Conservation (phyloP, 139 green algal genomes). For the Astrephomene gubernaculifera region DNA sequence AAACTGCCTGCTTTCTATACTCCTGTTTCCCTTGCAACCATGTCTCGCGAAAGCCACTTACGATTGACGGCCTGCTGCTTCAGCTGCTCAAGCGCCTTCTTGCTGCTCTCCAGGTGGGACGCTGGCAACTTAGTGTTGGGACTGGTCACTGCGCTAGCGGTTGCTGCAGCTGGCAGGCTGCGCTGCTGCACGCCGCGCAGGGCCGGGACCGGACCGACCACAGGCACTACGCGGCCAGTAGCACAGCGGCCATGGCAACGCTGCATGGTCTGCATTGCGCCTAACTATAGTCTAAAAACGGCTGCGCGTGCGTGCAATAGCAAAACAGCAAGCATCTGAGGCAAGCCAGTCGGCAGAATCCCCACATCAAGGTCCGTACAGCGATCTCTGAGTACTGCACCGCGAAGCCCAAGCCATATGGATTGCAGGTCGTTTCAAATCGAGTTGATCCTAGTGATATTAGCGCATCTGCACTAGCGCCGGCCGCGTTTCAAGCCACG, state of each 20-base stretch:
- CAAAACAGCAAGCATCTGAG: neutral
- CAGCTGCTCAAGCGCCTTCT: slow-evolving; percentile 75
- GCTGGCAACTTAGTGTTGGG: slow-evolving; percentile 59
- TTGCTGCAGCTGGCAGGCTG: neutral
- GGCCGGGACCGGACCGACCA: neutral
- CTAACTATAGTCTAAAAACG: neutral
- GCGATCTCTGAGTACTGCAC: slow-evolving; percentile 11
- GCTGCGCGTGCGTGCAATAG: neutral
- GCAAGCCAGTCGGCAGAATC: neutral
- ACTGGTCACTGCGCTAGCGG: neutral
- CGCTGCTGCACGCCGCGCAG: neutral
- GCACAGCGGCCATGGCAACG: slow-evolving; percentile 20
- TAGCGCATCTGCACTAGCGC: too few species aligned
- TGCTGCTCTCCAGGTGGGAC: slow-evolving; percentile 68
- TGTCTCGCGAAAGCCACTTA: slow-evolving; percentile 49
- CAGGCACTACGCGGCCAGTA: slow-evolving; percentile 2
- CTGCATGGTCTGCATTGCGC: slow-evolving; percentile 45
- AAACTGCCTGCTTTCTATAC: neutral
- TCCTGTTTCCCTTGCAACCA: neutral
- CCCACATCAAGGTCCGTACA: slow-evolving; percentile 1
- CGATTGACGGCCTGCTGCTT: slow-evolving; percentile 69
- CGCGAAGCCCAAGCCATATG: neutral
- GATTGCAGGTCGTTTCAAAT: neutral
- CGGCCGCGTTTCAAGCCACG: too few species aligned
- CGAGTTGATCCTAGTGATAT: too few species aligned